Percentiles rank a stretch among this genome's conserved stretches.
These are phyloP conservation scores for Fragilariopsis cylindrus DNA, from an alignment of 108 stramenopile genomes.

Conservation along the genomic window DNA sequence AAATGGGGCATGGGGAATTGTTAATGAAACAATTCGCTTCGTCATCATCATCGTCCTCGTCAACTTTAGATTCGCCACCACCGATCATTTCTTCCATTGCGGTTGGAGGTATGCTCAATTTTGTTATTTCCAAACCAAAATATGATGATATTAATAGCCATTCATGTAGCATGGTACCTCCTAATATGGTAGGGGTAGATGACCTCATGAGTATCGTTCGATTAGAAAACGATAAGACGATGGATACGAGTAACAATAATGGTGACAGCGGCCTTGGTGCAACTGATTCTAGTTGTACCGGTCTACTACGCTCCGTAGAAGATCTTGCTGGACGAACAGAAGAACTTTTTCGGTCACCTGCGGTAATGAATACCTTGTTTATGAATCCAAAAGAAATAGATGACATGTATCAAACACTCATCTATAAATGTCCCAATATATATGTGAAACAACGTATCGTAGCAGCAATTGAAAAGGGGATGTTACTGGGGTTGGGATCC, in stretches of 20 bases:
- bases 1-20: constrained; percentile 29
- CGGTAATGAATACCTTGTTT: constrained; percentile 67
- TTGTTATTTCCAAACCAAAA: constrained; percentile 41
- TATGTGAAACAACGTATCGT: constrained; percentile 44
- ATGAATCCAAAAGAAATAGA: constrained; percentile 64
- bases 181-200: constrained; percentile 25
- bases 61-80: constrained; percentile 11
- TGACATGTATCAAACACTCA: constrained; percentile 47
- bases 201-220: constrained; percentile 41
- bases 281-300: background rate
- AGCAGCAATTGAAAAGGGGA: constrained; percentile 57
- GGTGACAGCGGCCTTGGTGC: background rate
- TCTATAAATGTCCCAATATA: constrained; percentile 21
- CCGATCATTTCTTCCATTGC: constrained; percentile 43
- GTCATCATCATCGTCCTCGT: background rate
- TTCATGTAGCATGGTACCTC: too few relatives aligned
- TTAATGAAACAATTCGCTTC: constrained; percentile 18
- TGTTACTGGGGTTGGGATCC: constrained; percentile 57
- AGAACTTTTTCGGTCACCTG: constrained; percentile 61
- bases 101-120: constrained; percentile 54
- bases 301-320: constrained; percentile 21
- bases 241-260: background rate
- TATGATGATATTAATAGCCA: too few relatives aligned
- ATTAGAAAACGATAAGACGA: constrained; percentile 31
- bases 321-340: constrained; percentile 55